phyloP scores from a whole-genome alignment of 163 green algal genomes.

The Scenedesmus sp. region DNA sequence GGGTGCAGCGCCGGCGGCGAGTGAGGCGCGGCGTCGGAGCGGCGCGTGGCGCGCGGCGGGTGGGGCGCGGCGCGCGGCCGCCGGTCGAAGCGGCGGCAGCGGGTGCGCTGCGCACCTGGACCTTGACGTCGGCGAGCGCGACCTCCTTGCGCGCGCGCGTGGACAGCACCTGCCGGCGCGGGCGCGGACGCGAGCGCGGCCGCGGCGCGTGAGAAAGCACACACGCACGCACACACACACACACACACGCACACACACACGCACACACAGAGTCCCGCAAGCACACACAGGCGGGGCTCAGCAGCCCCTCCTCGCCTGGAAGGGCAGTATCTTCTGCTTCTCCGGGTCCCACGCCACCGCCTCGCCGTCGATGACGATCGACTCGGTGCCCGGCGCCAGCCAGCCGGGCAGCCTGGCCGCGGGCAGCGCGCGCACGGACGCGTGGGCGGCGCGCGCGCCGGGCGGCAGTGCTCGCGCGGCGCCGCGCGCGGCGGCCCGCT shows the following conservation, averaged over 20 bases:
- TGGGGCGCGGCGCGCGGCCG: no score
- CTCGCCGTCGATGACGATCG: slow-evolving; percentile 93
- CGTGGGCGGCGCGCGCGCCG: no score
- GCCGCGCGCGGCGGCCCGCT: no score
- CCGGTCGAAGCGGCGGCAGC: no score
- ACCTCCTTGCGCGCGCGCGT: slow-evolving; percentile 94
- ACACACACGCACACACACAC: not conserved
- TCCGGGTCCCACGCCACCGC: slow-evolving; percentile 89
- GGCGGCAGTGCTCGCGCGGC: no score
- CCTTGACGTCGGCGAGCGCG: slow-evolving; percentile 89
- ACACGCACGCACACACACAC: not conserved
- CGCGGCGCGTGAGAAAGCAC: not conserved
- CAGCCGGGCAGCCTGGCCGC: slow-evolving; percentile 64
- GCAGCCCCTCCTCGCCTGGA: slow-evolving; percentile 75
- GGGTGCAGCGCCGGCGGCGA: no score
- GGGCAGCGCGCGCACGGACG: no score
- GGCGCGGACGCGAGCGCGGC: not conserved
- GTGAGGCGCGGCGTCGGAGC: no score
- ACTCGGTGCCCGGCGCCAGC: slow-evolving; percentile 64
- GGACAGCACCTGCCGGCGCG: slow-evolving; percentile 76
- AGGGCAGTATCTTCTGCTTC: slow-evolving; percentile 89
- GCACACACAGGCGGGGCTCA: not conserved
- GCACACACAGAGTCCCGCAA: not conserved
- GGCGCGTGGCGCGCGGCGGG: no score
- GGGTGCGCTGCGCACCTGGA: no score